Base-by-base conservation (phyloP, 164 flowering plant species). In the Vitis riparia region DNA sequence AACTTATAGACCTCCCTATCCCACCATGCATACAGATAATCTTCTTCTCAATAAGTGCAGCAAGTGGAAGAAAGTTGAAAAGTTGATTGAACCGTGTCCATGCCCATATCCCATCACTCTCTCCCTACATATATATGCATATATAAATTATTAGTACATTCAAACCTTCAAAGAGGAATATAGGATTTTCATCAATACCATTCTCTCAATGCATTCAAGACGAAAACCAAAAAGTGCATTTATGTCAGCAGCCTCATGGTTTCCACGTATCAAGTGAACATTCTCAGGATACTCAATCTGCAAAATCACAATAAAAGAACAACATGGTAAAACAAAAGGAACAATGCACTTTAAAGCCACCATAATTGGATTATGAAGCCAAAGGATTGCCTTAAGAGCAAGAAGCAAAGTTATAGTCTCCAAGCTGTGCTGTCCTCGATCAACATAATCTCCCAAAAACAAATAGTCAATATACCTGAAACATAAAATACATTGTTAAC, bases 1-100 rank as follows among this genome's bases (percentile, higher is more conserved):
- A 82, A 76, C 85, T 71, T 75, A 96, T 96, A 17, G 99, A 96
- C 78, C 98, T 87, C 68, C 99, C 99, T 68, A 96, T 96, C 76
- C 99, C 99, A 74, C 99, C 98, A 77, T 96, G 98, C 98, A 93
- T 93, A 81, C 98, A 96, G 59, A 96, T 92, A 68, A 96, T 96
- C 81, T 96, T 93, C 81, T 92, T 93, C 79, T 96, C 99, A 66
- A 93, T 87, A 17, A 90, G 89, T 14, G 99, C 98, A 68, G 97
- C 97, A 64, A 96, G 95, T 47, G 99, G 99, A 68, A 96, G 98
- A 78, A 62, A 84, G 81, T 96, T 96, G 84, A 96, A 96, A 59
- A 96, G 91, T 77, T 93, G 98, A 84, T 96, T 96, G 80, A 96
- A 93, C 56, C 98, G 88, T 37, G 97, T 88, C 99, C 99, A 95